phyloP scores from a whole-genome alignment of 345 rosid species.

The Arabis hirsuta region DNA sequence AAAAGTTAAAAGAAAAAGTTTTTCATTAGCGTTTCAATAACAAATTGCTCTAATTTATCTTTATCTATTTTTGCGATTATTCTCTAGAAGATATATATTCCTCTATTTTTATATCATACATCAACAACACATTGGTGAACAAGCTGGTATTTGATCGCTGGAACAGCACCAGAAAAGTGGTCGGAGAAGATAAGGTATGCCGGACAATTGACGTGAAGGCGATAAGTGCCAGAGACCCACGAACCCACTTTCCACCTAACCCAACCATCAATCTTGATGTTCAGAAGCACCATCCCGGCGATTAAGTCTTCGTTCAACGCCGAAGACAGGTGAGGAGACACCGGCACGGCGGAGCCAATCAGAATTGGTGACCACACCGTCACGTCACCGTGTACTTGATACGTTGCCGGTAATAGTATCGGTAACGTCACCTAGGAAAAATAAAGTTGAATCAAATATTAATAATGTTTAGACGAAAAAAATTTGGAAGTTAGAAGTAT shows the following conservation, averaged over 20 bases:
- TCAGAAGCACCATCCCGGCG: constrained; percentile 60
- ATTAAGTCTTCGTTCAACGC: constrained; percentile 57
- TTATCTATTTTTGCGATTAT: neutral
- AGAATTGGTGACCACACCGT: constrained; percentile 75
- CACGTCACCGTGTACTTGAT: constrained; percentile 67
- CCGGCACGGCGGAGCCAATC: constrained; percentile 55
- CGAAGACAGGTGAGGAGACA: constrained; percentile 48
- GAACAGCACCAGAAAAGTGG: constrained; percentile 26
- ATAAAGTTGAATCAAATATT: neutral
- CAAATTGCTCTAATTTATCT: constrained; percentile 19
- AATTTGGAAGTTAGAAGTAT: neutral
- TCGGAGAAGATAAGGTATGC: constrained; percentile 46
- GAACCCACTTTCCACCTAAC: constrained; percentile 81
- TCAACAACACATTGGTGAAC: constrained; percentile 63
- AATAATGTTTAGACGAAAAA: neutral
- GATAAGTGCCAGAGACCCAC: constrained; percentile 72
- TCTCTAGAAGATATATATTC: neutral
- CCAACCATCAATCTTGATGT: constrained; percentile 59
- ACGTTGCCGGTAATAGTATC: constrained; percentile 56
- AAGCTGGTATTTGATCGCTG: constrained; percentile 58
- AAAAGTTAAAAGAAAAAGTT: too few relatives aligned
- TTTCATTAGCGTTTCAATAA: neutral
- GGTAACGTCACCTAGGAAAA: constrained; percentile 51
- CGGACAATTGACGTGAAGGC: constrained; percentile 64
- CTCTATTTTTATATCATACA: constrained; percentile 25